A percentile compares a stretch with the other conserved stretches of the same genome.
These are phyloP conservation scores for Ampelomyces quisqualis DNA, from an alignment of 2,329 filamentous ascomycete genomes.

Conservation along the genomic window DNA sequence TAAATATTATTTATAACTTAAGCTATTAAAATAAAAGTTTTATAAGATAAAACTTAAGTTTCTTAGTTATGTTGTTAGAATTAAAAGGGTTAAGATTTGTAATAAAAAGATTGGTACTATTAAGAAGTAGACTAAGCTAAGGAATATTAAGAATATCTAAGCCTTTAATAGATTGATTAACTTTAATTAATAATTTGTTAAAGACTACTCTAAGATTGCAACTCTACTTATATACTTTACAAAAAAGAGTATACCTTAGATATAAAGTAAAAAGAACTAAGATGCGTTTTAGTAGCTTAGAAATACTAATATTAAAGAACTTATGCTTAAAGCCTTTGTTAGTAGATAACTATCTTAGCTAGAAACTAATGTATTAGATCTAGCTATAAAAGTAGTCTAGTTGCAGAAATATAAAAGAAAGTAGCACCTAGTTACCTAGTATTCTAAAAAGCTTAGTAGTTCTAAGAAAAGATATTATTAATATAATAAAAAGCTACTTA, in stretches of 20 bases:
- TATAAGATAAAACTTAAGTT: slow-evolving; percentile 6
- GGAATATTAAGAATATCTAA: slow-evolving; percentile 5
- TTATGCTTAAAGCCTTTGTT: not conserved
- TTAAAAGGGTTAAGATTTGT: slow-evolving; percentile 5
- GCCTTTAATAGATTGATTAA: slow-evolving; percentile 11
- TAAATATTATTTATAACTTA: slow-evolving; percentile 1
- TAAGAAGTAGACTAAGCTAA: slow-evolving; percentile 2
- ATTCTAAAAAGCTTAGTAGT: slow-evolving; percentile 1
- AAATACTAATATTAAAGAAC: not conserved
- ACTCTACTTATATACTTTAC: slow-evolving; percentile 4
- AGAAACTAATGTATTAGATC: slow-evolving; percentile 2
- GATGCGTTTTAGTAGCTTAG: slow-evolving; percentile 4
- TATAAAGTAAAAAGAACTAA: no score
- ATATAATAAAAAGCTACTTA: slow-evolving; percentile 5
- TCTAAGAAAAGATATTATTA: slow-evolving; percentile 3
- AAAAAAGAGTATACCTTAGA: slow-evolving; percentile 2
- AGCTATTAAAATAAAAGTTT: not conserved
- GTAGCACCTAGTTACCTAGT: slow-evolving; percentile 6
- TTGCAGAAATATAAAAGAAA: slow-evolving; percentile 1
- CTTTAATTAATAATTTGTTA: slow-evolving; percentile 9
- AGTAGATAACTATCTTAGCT: slow-evolving; percentile 1
- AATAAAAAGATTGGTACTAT: slow-evolving; percentile 2
- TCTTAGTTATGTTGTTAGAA: slow-evolving; percentile 9
- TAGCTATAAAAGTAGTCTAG: not conserved
- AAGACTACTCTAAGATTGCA: slow-evolving; percentile 1